Conservation (phyloP, 176 grass and related monocot species). For the bread wheat (Triticum aestivum) region IWGSC_CS_RefSeq_v2.1 NC_057803.1:47290958-47291457, state of each 20-base stretch:
- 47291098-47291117: neutral
- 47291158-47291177: neutral
- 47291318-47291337: neutral
- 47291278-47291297: neutral
- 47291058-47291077: neutral
- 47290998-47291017: slow-evolving; percentile 15
- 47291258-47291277: neutral
- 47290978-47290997: neutral
- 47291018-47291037: slow-evolving; percentile 32
- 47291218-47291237: neutral
- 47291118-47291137: slow-evolving; percentile 30
- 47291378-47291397: neutral
- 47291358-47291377: neutral
- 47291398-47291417: neutral
- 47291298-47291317: neutral
- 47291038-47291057: neutral
- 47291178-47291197: neutral
- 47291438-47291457: too few relatives aligned
- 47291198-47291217: neutral
- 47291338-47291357: neutral
- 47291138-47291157: slow-evolving; percentile 1
- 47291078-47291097: neutral
- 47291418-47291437: too few relatives aligned
- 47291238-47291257: neutral
- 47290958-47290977: slow-evolving; percentile 30